A percentile compares a stretch with the other conserved stretches of the same genome.
phyloP scores from a whole-genome alignment of 768 basidiomycete genomes.

The Tulasnella sp. region DNA sequence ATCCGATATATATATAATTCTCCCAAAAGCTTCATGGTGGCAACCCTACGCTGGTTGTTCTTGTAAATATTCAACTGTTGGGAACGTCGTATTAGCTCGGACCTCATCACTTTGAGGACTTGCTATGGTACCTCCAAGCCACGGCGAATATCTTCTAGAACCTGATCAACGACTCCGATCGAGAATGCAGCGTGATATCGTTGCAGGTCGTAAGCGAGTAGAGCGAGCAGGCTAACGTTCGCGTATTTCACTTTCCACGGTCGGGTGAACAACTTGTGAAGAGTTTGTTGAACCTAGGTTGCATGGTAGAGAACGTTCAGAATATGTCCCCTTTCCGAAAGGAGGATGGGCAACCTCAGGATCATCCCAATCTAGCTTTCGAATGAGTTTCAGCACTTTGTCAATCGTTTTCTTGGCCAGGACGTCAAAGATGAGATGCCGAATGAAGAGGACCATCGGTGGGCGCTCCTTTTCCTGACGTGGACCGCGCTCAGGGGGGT shows the following conservation, averaged over 20 bases:
- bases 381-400: constrained; percentile 86
- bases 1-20: constrained; percentile 96
- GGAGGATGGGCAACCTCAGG: constrained; percentile 34
- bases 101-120: background rate
- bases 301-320: constrained; percentile 22
- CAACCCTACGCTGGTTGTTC: constrained; percentile 87
- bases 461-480: constrained; percentile 79
- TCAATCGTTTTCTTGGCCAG: constrained; percentile 91
- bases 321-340: background rate
- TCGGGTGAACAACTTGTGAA: constrained; percentile 92
- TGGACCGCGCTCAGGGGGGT: constrained; percentile 90
- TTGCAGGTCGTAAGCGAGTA: constrained; percentile 92
- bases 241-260: constrained; percentile 96
- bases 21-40: constrained; percentile 90
- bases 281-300: constrained; percentile 50
- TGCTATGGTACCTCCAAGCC: constrained; percentile 61
- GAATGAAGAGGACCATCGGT: constrained; percentile 88
- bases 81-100: background rate
- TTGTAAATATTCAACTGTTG: constrained; percentile 79
- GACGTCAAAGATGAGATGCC: constrained; percentile 91
- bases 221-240: constrained; percentile 84
- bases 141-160: constrained; percentile 84
- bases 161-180: constrained; percentile 85
- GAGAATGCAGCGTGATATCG: constrained; percentile 88
- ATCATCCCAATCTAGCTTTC: constrained; percentile 97